Evolutionary conservation across 306 rosid genomes (phyloP), one percentile per base, ranked within the genome.

Genomic region (Ormosia semicastrata): DNA sequence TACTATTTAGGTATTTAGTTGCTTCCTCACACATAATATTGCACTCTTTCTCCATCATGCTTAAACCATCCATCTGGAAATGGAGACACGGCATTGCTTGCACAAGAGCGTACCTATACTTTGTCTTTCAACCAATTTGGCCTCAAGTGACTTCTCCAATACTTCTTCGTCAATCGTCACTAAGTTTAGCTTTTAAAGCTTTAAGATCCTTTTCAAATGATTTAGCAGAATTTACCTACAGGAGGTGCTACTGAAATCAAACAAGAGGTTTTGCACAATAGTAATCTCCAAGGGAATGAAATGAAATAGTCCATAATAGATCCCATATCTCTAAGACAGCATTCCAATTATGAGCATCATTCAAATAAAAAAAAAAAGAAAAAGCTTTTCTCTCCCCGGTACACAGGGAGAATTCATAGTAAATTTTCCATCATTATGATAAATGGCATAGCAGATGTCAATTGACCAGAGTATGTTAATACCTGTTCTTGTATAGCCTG

Each of bases 401-500:
- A 17, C 12, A 63, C 54, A 37, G 8, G 54, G 79, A 76, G 40
- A 72, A 50, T 3, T 74, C 60, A 52, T 7, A 41, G 65, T 56
- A 66, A 57, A 43, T 14, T 77, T 14, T 44, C 79, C 49, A 24
- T 40, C 17, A 33, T 58, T 14, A 4, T 33, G 57, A 5, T 54
- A 79, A 83, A 65, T 47, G 14, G 43, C 59, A 81, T 56, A 81
- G 58, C 63, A 73, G 24, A 24, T 0, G 24, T 24, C 24, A 58
- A 58, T 74, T 68, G 14, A 69, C 12, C 6, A 39, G 65, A 58
- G 43, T 44, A 73, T 43, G 71, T 56, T 24, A 68, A 71, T 82
- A 93, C 98, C 94, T 93, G 99, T 81, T 92, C 98, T 76, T 91
- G 94, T 70, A 95, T 86, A 66, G 77, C 87, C 72, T 90, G 97